Evolutionary conservation across 345 rosid species (phyloP).

Genomic region (rapeseed (Brassica napus)): DNA sequence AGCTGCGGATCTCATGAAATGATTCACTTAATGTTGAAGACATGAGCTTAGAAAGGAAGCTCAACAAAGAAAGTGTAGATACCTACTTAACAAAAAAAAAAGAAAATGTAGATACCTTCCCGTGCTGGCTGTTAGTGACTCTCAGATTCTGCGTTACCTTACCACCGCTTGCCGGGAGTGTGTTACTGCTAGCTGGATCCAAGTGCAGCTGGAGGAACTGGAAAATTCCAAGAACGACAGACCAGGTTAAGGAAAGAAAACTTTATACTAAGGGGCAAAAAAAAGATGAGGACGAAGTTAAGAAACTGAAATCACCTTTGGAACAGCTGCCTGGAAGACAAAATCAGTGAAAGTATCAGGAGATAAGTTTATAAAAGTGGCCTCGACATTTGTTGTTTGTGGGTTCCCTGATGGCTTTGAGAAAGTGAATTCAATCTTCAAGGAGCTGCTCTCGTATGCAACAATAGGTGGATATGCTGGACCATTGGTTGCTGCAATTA

Average conservation of each 20-base stretch:
- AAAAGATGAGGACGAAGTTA: not conserved
- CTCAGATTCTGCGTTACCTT: constrained; percentile 64
- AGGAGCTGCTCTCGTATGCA: constrained; percentile 80
- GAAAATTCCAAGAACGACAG: constrained; percentile 8
- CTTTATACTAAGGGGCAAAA: not conserved
- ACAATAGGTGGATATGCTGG: constrained; percentile 67
- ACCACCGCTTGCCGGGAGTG: constrained; percentile 65
- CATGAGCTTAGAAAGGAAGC: not conserved
- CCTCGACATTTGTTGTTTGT: constrained; percentile 63
- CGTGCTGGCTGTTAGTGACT: constrained; percentile 91
- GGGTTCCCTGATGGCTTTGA: constrained; percentile 76
- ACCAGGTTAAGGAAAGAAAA: constrained; percentile 6
- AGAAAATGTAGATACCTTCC: constrained; percentile 62
- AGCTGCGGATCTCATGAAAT: constrained; percentile 10
- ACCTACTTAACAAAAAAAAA: constrained; percentile 46
- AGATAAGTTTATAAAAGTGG: constrained; percentile 76
- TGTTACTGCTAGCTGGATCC: constrained; percentile 86
- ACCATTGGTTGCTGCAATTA: constrained; percentile 68
- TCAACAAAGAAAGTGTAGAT: constrained; percentile 13
- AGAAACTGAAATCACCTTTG: constrained; percentile 57
- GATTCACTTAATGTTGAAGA: not conserved
- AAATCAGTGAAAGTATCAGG: constrained; percentile 70
- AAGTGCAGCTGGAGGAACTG: constrained; percentile 97
- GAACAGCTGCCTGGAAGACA: constrained; percentile 96
- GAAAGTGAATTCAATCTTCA: constrained; percentile 74